Evolutionary conservation across 2,329 filamentous ascomycete species (phyloP).

Genomic region (Verticillium dahliae): DNA sequence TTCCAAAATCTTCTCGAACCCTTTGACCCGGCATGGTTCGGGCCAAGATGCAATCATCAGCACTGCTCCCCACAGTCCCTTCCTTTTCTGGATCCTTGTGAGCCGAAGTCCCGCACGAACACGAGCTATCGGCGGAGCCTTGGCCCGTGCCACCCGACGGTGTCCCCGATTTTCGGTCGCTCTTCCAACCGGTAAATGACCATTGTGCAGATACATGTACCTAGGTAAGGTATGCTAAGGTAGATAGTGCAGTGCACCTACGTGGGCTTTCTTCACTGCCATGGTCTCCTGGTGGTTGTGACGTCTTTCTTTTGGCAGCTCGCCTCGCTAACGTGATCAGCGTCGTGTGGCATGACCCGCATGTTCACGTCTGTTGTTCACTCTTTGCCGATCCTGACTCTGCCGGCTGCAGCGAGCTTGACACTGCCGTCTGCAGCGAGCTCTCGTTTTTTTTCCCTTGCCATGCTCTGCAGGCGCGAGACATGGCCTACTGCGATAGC

Average conservation of each 20-base stretch:
- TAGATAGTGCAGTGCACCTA: background rate
- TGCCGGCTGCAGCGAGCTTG: background rate
- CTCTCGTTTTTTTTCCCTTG: background rate
- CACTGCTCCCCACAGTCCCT: background rate
- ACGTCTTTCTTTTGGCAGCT: background rate
- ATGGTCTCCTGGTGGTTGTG: background rate
- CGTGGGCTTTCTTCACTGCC: background rate
- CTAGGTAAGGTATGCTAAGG: no score
- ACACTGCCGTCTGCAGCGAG: no score
- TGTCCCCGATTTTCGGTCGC: background rate
- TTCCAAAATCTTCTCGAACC: background rate
- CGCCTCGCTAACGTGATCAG: background rate
- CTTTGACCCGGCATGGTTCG: background rate
- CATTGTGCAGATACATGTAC: background rate
- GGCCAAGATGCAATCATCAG: background rate
- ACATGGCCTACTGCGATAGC: background rate
- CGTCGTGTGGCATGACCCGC: background rate
- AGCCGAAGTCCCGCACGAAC: background rate
- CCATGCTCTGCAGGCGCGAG: background rate
- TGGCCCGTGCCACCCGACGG: background rate
- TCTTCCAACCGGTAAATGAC: background rate
- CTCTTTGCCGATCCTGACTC: background rate
- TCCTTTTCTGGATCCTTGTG: background rate
- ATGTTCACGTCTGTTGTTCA: background rate
- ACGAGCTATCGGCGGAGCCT: background rate